Evolutionary conservation across 768 basidiomycete genomes (phyloP), one percentile per base, ranked within the genome.

Genomic region (Pleurotus citrinopileatus): DNA sequence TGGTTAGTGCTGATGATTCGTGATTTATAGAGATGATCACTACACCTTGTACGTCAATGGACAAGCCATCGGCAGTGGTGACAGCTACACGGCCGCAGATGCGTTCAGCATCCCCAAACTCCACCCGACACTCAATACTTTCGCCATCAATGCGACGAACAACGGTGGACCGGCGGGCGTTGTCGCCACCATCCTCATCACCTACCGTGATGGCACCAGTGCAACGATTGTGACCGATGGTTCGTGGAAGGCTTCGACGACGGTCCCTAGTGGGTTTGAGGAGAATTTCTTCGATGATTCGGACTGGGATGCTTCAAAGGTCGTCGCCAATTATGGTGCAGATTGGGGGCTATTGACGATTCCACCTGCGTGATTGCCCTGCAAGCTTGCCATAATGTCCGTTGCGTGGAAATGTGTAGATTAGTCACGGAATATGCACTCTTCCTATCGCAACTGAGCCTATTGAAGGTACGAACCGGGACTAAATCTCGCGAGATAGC

Each of bases 41-140:
- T 69, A 64, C 46, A 59, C 66, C 2, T 54, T 71, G 5, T 70
- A 63, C 20, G 63, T 63, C 4, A 65, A 69, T 43, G 70, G 69
- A 8, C 53, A 53, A 1, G 28, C 56, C 5, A 56, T 68, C 12
- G 68, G 66, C 1, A 38, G 60, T 1, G 57, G 63, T 2, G 63
- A 61, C 6, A 65, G 58, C 17, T 53, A 38, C 22, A 26, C 25
- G 10, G 23, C 46, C 2, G 65, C 66, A 6, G 63, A 67, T 32
- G 58, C 60, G 22, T 67, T 61, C 52, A 47, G 19, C 17, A 56
- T 66, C 3, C 10, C 59, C 8, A 47, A 47, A 10, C 60, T 69
- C 23, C 50, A 51, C 3, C 19, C 60, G 1, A 47, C 46, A 5
- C 58, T 60, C 8, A 60, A 60, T 23, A 55, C 65, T 8, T 69